Evolutionary conservation across 495 filamentous ascomycete genomes (phyloP).

Genomic region (Aspergillus haitiensis): DNA sequence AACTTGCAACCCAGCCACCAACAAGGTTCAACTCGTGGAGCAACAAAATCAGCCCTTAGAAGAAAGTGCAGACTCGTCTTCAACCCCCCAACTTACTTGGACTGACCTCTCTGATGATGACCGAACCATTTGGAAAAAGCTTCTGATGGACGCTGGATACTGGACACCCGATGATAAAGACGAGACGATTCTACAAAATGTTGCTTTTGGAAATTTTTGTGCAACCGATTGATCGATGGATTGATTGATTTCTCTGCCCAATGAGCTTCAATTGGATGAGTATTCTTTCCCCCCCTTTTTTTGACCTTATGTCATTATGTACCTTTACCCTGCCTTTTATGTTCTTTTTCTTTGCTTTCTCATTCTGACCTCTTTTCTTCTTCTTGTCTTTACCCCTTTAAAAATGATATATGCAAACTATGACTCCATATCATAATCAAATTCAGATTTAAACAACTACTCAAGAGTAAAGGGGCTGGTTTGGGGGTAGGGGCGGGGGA

Average conservation of each 20-base stretch:
- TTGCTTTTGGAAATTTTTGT: slow-evolving; percentile 72
- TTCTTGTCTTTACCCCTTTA: too few relatives aligned
- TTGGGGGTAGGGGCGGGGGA: background rate
- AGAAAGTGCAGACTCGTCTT: background rate
- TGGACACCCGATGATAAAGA: slow-evolving; percentile 70
- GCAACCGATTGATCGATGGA: slow-evolving; percentile 27
- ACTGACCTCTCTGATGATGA: slow-evolving; percentile 61
- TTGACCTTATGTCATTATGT: too few relatives aligned
- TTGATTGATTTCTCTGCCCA: slow-evolving; percentile 1
- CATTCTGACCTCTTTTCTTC: too few relatives aligned
- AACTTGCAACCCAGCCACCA: slow-evolving; percentile 12
- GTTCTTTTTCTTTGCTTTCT: too few relatives aligned
- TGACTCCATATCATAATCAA: too few relatives aligned
- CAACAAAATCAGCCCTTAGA: slow-evolving; percentile 2
- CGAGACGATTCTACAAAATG: slow-evolving; percentile 60
- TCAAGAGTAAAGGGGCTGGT: background rate
- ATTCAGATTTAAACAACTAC: too few relatives aligned
- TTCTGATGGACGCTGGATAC: slow-evolving; percentile 66
- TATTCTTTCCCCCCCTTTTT: background rate
- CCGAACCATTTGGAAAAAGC: slow-evolving; percentile 65
- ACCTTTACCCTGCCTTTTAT: too few relatives aligned
- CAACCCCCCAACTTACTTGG: slow-evolving; percentile 54
- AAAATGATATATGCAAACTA: too few relatives aligned
- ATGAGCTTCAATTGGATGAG: background rate
- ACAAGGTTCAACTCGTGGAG: slow-evolving; percentile 13